Evolutionary conservation across 1,284 basidiomycete genomes (phyloP), one percentile per base, ranked within the genome.

Genomic region (Marasmius tenuissimus): DNA sequence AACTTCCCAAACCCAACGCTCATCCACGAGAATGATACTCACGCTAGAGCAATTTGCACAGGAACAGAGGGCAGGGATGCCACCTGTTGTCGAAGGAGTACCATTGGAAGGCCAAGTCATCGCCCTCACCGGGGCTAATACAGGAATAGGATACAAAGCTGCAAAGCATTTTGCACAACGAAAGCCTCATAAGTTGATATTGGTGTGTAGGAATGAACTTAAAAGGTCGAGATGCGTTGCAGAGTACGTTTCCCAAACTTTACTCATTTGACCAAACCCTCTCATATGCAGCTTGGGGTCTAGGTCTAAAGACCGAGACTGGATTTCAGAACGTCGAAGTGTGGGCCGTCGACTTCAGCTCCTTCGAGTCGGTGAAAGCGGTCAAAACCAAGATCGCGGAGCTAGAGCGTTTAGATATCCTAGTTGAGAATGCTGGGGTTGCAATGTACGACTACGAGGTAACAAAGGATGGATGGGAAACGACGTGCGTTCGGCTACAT

Each of bases 391-490:
- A 68, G 45, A 75, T 76, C 52, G 69, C 76, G 11, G 63, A 68
- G 14, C 73, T 70, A 7, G 72, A 67, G 0, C 61, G 76, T 35
- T 65, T 82, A 6, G 79, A 81, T 63, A 73, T 78, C 10, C 66
- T 81, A 1, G 69, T 81, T 9, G 69, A 71, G 60, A 81, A 81
- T 59, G 79, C 78, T 20, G 78, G 65, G 0, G 62, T 76, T 11
- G 37, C 38, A 37, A 18, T 62, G 0, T 50, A 57, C 6, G 52
- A 45, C 10, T 74, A 73, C 56, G 52, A 65, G 10, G 49, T 68
- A 3, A 78, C 75, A 0, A 58, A 56, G 1, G 77, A 80, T 62
- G 76, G 76, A 6, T 80, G 73, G 72, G 78, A 80, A 61, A 56
- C 66, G 14, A 66, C 68, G 78, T 78, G 65, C 38, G 76, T 67